Evolutionary conservation across 371 early-diverging fungal species (phyloP).

Genomic region (Syncephalastrum contaminatum): DNA sequence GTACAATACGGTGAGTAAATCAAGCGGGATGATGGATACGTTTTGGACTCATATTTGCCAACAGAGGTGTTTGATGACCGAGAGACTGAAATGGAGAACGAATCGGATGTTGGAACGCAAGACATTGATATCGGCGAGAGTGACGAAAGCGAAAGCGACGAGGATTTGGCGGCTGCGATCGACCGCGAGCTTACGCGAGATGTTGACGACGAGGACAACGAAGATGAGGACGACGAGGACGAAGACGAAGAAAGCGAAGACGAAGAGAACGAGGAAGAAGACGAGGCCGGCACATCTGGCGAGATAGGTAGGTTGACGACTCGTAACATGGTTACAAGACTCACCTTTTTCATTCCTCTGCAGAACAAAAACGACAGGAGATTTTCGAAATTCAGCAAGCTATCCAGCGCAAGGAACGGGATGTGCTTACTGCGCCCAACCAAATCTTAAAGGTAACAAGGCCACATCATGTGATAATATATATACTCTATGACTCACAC

Average conservation of each 20-base stretch:
- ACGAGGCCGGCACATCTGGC: conserved; percentile 35
- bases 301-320: conserved; percentile 32
- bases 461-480: not conserved
- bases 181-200: conserved; percentile 40
- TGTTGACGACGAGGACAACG: conserved; percentile 46
- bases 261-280: conserved; percentile 44
- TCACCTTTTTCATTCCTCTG: not conserved
- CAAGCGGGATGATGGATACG: no score
- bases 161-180: conserved; percentile 47
- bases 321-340: not conserved
- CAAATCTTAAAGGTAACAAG: conserved; percentile 46
- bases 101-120: conserved; percentile 47
- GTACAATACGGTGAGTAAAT: conserved; percentile 58
- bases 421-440: conserved; percentile 46
- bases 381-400: conserved; percentile 48
- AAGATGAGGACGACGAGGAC: conserved; percentile 38
- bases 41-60: not conserved
- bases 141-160: conserved; percentile 52
- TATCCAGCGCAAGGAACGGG: conserved; percentile 41
- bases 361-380: conserved; percentile 56
- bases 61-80: conserved; percentile 46
- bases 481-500: not conserved
- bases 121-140: conserved; percentile 48
- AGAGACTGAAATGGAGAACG: conserved; percentile 41
- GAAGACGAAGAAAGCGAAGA: conserved; percentile 43